Base-by-base conservation (phyloP, 495 filamentous ascomycete genomes). In the Trichocladium antarcticum region DNA sequence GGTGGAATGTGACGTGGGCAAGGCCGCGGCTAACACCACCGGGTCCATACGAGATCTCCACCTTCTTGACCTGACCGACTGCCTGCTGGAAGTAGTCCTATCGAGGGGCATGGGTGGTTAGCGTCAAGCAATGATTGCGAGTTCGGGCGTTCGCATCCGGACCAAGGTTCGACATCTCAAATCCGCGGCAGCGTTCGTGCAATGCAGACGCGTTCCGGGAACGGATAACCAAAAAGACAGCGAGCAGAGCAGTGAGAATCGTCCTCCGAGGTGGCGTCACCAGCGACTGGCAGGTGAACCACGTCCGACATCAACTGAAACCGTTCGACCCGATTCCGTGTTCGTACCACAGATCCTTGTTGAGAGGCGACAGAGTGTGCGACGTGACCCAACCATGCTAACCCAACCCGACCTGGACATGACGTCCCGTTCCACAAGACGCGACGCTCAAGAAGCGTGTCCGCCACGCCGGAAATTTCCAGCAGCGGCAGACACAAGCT, bases 51-150 rank as follows among this genome's bases (percentile, higher is more conserved):
- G 85, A 87, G 58, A 98, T 75, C 61, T 85, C 79, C 41, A 85
- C 85, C 67, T 76, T 79, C 76, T 88, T 95, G 67, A 96, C 83
- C 42, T 85, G 82, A 37, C 90, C 93, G 70, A 93, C 77, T 59
- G 85, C 82, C 64, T 86, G 84, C 60, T 72, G 65, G 70, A 98
- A 95, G 68, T 95, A 98, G 72, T 97, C 92, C 92, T 98, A 90
- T 71, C 65, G 54, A 63, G 58, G 59, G 61, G 46, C 47, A 37
- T 56, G 36, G 47, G 54, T 59, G 57, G 64, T 68, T 67, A 67
- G 64, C 64, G 58, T 63, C 55, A 54, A 55, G 50, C 27, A 50
- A 49, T 36, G 32, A 35, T 47, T 29, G 34, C 16, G 37, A 48
- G 28, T 47, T 32, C 31, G 47, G 45, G 38, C 35, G 46, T 57